Evolutionary conservation across 2,329 filamentous ascomycete species (phyloP).

Genomic region (Clarireedia monteithiana): DNA sequence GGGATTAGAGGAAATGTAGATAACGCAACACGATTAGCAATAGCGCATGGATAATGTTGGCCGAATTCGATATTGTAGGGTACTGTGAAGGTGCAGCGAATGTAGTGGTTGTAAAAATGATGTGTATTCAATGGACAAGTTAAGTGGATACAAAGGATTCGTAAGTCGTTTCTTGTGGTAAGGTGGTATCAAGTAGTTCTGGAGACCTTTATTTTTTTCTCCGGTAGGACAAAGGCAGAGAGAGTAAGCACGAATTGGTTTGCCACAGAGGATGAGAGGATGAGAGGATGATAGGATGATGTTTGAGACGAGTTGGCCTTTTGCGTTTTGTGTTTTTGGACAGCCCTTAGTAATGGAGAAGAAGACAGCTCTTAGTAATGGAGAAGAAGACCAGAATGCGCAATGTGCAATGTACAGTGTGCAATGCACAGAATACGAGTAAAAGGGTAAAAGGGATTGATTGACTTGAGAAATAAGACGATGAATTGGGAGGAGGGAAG

Average conservation of each 20-base stretch:
- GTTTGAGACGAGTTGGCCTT: neutral
- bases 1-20: neutral
- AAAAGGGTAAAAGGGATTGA: no score
- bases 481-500: no score
- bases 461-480: no score
- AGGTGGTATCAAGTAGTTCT: constrained; percentile 4
- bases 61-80: neutral
- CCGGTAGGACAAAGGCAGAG: neutral
- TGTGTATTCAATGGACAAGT: neutral
- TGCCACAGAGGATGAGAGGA: neutral
- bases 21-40: constrained; percentile 7
- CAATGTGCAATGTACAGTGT: no score
- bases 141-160: neutral
- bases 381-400: no score
- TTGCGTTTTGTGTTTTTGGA: neutral
- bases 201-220: neutral
- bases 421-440: no score
- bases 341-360: neutral
- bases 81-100: neutral
- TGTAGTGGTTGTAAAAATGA: neutral
- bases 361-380: no score
- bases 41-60: constrained; percentile 17
- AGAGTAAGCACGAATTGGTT: neutral
- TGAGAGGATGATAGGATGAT: neutral
- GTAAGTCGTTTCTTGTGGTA: neutral